Percentiles rank a stretch among this genome's conserved stretches.
phyloP scores from a whole-genome alignment of 352 stramenopile genomes.

The Pythium monospermum region DNA sequence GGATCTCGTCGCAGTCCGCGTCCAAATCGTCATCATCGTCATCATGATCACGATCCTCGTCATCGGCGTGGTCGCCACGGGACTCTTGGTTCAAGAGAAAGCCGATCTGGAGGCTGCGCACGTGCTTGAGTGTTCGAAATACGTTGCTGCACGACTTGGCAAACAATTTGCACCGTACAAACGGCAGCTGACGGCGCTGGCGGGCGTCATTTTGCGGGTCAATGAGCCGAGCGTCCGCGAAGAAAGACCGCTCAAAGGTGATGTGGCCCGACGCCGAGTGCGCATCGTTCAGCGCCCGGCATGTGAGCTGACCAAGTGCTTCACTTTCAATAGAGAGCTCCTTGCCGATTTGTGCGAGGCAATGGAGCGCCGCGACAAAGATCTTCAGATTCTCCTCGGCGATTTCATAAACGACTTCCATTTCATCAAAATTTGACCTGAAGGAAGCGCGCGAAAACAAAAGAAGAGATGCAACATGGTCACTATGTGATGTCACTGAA shows the following conservation, averaged over 20 bases:
- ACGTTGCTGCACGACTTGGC: constrained; percentile 75
- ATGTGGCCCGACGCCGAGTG: constrained; percentile 73
- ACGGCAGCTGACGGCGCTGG: constrained; percentile 20
- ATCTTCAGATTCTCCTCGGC: constrained; percentile 72
- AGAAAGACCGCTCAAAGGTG: constrained; percentile 64
- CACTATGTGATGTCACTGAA: constrained; percentile 13
- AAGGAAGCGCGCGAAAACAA: no score
- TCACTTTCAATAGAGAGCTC: constrained; percentile 76
- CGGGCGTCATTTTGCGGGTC: neutral
- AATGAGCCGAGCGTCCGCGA: constrained; percentile 28
- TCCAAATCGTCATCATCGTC: constrained; percentile 40
- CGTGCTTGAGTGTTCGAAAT: constrained; percentile 80
- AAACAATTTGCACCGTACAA: constrained; percentile 75
- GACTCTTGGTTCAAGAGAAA: constrained; percentile 45
- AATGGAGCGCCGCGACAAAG: constrained; percentile 75
- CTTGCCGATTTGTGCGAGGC: constrained; percentile 72
- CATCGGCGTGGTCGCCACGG: constrained; percentile 17
- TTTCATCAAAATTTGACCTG: no score
- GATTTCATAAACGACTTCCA: constrained; percentile 72
- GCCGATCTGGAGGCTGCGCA: constrained; percentile 64
- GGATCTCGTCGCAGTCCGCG: constrained; percentile 58
- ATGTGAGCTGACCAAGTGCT: constrained; percentile 37
- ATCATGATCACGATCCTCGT: neutral
- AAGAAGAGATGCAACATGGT: constrained; percentile 1
- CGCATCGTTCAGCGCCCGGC: constrained; percentile 76